phyloP scores from a whole-genome alignment of 495 filamentous ascomycete species.

The Penicillium argentinense region DNA sequence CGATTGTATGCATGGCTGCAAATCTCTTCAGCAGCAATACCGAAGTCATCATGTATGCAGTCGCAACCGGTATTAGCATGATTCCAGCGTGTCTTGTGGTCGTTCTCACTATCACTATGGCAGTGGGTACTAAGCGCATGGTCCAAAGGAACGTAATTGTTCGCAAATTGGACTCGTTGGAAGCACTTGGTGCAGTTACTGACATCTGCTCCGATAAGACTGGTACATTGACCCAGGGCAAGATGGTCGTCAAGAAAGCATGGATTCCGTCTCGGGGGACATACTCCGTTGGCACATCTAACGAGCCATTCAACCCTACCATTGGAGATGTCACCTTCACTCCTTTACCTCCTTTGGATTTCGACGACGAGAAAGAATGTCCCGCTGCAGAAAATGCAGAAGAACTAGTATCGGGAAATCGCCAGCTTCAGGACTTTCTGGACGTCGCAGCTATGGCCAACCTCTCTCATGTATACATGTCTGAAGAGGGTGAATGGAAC shows the following conservation, averaged over 20 bases:
- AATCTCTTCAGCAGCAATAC: too few species aligned
- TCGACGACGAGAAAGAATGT: conserved; percentile 20
- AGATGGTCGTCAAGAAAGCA: conserved; percentile 86
- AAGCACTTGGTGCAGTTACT: conserved; percentile 66
- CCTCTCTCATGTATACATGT: conserved; percentile 55
- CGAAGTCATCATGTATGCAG: too few species aligned
- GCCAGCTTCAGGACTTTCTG: conserved; percentile 52
- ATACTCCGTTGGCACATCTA: conserved; percentile 56
- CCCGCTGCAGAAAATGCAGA: conserved; percentile 26
- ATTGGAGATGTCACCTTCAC: conserved; percentile 50
- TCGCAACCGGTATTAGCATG: too few species aligned
- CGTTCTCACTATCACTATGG: conserved; percentile 74
- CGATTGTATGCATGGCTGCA: too few species aligned
- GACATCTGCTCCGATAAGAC: conserved; percentile 75
- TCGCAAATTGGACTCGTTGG: conserved; percentile 63
- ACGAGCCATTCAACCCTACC: conserved; percentile 55
- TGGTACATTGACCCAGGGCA: conserved; percentile 69
- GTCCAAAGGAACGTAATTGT: conserved; percentile 67
- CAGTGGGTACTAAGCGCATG: conserved; percentile 72
- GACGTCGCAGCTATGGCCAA: conserved; percentile 65
- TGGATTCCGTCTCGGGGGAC: conserved; percentile 59
- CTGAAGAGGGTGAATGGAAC: conserved; percentile 52
- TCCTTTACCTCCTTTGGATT: conserved; percentile 31
- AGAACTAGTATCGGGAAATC: conserved; percentile 38
- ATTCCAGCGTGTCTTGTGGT: conserved; percentile 76